A percentile compares a stretch with the other conserved stretches of the same genome.
Conservation (phyloP, 805 yeast species). For the Tetrapisispora taiwanensis region DNA sequence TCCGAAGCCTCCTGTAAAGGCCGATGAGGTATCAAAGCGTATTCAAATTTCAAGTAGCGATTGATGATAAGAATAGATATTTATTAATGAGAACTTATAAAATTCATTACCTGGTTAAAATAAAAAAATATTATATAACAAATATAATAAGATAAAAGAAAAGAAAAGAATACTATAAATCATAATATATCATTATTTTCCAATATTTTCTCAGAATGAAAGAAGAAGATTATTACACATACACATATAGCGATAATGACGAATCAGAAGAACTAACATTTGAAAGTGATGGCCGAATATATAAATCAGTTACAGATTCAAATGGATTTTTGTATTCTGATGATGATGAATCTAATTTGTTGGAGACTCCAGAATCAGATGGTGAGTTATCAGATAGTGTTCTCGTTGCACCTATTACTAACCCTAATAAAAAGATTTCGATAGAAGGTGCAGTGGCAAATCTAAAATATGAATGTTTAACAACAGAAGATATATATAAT, state of each 20-base stretch:
- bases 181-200: too few species aligned
- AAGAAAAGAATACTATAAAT: too few species aligned
- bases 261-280: neutral
- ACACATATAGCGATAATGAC: constrained; percentile 3
- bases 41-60: neutral
- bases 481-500: constrained; percentile 27
- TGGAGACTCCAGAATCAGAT: constrained; percentile 11
- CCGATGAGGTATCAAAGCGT: neutral
- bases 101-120: too few species aligned
- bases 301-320: neutral
- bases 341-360: constrained; percentile 6
- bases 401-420: constrained; percentile 8
- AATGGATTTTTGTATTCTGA: constrained; percentile 5
- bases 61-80: too few species aligned
- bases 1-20: neutral
- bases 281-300: neutral
- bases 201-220: neutral
- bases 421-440: constrained; percentile 6
- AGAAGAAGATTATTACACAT: constrained; percentile 1
- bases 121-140: too few species aligned
- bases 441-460: constrained; percentile 18
- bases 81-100: neutral
- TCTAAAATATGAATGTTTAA: constrained; percentile 24
- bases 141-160: too few species aligned
- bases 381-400: constrained; percentile 17